Conservation (phyloP, 2,329 filamentous ascomycete genomes). For the Conoideocrella luteorostrata region DNA sequence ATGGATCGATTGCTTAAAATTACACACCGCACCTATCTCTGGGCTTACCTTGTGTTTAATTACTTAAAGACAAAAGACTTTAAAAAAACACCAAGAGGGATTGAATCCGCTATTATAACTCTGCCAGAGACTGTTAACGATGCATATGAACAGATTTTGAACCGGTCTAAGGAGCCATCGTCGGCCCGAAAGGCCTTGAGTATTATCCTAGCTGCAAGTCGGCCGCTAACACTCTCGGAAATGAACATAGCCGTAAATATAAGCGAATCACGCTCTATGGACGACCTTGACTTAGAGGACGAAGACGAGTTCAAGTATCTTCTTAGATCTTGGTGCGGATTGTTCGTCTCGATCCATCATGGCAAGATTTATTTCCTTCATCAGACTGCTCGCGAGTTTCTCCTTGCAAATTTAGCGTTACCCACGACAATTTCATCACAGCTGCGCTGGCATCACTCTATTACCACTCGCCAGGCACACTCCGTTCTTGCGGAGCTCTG, state of each 20-base stretch:
- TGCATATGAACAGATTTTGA: background rate
- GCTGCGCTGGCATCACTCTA: slow-evolving; percentile 1
- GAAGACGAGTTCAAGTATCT: slow-evolving; percentile 14
- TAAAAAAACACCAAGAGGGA: slow-evolving; percentile 15
- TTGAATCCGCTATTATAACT: slow-evolving; percentile 14
- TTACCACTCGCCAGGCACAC: no score
- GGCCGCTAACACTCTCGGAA: background rate
- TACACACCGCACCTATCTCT: slow-evolving; percentile 31
- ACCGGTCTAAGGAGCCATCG: background rate
- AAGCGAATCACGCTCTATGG: no score
- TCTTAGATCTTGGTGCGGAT: slow-evolving; percentile 19
- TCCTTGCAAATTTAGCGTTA: slow-evolving; percentile 14
- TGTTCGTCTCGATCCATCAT: slow-evolving; percentile 22
- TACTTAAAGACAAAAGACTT: slow-evolving; percentile 18
- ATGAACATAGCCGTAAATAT: no score
- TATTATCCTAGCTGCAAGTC: background rate
- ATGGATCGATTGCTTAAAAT: slow-evolving; percentile 12
- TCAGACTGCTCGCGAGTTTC: slow-evolving; percentile 27
- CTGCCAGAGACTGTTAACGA: background rate
- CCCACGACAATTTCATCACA: slow-evolving; percentile 4
- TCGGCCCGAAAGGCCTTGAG: background rate
- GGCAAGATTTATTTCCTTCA: slow-evolving; percentile 23
- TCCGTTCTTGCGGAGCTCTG: no score
- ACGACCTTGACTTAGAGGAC: no score
- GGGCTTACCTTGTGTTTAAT: slow-evolving; percentile 29